Percentiles rank a stretch among this genome's conserved stretches.
These are phyloP conservation scores for Madurella fahalii DNA, from an alignment of 2,329 filamentous ascomycete genomes.

Conservation along the genomic window DNA sequence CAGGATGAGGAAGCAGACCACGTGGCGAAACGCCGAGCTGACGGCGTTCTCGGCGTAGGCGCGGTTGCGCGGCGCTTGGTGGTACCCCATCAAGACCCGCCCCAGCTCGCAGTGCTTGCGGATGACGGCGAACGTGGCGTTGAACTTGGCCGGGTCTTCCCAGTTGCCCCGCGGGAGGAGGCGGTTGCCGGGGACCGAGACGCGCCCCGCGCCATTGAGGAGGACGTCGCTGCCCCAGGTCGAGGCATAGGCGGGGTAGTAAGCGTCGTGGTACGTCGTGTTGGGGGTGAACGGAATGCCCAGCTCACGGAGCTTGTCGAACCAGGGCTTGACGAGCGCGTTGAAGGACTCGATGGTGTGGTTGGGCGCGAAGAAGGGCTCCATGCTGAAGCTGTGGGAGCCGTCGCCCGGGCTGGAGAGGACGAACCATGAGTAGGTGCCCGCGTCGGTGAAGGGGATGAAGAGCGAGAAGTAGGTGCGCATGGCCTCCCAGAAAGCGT, in stretches of 20 bases:
- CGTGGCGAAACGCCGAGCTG: constrained; percentile 6
- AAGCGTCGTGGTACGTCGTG: constrained; percentile 30
- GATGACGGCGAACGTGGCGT: constrained; percentile 16
- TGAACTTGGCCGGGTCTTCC: constrained; percentile 12
- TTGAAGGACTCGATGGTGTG: constrained; percentile 32
- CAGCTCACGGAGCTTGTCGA: constrained; percentile 29
- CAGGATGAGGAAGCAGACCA: constrained; percentile 7
- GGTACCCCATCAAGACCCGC: constrained; percentile 13
- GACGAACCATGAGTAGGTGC: constrained; percentile 33
- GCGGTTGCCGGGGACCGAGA: constrained; percentile 13
- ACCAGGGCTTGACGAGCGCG: constrained; percentile 31
- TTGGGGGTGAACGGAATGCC: constrained; percentile 28
- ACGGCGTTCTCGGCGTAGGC: constrained; percentile 14
- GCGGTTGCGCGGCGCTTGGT: constrained; percentile 17
- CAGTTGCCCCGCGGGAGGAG: constrained; percentile 20
- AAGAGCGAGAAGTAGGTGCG: constrained; percentile 40
- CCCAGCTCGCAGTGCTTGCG: constrained; percentile 4
- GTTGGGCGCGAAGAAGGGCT: constrained; percentile 33
- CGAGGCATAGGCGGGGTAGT: constrained; percentile 34
- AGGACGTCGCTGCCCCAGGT: constrained; percentile 15
- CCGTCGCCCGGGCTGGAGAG: constrained; percentile 28
- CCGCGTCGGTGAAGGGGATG: constrained; percentile 32
- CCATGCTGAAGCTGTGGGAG: constrained; percentile 33
- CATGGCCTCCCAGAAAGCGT: constrained; percentile 39
- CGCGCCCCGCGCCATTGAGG: constrained; percentile 12